These are phyloP conservation scores for Astrothelium macrocarpum DNA, from an alignment of 495 filamentous ascomycete genomes.

Conservation along the genomic window DNA sequence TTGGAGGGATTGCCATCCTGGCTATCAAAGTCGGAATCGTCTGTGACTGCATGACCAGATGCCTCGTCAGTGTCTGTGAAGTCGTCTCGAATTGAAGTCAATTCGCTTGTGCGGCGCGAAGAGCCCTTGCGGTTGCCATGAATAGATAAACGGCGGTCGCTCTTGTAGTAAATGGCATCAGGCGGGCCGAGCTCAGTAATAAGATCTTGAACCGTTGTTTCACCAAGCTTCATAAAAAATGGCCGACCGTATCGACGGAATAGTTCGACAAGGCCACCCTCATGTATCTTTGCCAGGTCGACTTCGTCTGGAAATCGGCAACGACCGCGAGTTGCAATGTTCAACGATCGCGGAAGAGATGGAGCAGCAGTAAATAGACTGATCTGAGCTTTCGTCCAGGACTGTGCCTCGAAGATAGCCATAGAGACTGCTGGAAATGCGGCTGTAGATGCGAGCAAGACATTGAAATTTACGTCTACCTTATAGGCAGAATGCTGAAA, in stretches of 20 bases:
- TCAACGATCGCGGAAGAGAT: constrained; percentile 52
- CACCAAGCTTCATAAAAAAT: constrained; percentile 61
- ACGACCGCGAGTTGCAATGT: constrained; percentile 48
- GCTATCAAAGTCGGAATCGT: constrained; percentile 47
- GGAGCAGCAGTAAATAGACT: constrained; percentile 65
- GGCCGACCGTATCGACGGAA: constrained; percentile 46
- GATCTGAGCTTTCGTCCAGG: constrained; percentile 72
- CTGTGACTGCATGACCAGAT: constrained; percentile 62
- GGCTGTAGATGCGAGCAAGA: constrained; percentile 67
- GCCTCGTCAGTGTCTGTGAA: constrained; percentile 68
- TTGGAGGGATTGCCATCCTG: constrained; percentile 52
- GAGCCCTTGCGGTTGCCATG: constrained; percentile 46
- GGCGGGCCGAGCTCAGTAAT: constrained; percentile 84
- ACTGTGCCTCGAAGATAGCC: constrained; percentile 79
- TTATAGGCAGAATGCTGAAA: constrained; percentile 68
- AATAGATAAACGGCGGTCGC: constrained; percentile 83
- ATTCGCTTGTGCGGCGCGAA: constrained; percentile 12
- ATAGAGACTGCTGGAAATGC: constrained; percentile 67
- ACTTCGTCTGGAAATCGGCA: constrained; percentile 69
- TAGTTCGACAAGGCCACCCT: constrained; percentile 68
- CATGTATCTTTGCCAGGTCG: constrained; percentile 63
- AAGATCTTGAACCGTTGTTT: constrained; percentile 83
- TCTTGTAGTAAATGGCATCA: constrained; percentile 90
- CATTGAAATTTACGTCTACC: constrained; percentile 72
- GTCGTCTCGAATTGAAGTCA: constrained; percentile 42